Evolutionary conservation across 2,329 filamentous ascomycete genomes (phyloP).

Genomic region (Stachybotrys echinatus): DNA sequence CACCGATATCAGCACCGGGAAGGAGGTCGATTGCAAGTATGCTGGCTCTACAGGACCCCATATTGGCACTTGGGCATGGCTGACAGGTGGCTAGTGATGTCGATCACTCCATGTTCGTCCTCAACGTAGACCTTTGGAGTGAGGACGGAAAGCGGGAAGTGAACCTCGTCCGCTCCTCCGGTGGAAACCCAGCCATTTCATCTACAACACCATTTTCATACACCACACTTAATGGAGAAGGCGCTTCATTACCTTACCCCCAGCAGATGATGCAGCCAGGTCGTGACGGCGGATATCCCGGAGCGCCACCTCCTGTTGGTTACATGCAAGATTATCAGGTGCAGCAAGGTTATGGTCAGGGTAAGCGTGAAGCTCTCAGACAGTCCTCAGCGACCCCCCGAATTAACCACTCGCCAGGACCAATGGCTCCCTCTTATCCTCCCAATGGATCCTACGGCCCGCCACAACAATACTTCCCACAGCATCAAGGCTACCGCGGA

Average conservation of each 20-base stretch:
- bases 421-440: constrained; percentile 21
- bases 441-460: constrained; percentile 27
- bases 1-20: constrained; percentile 65
- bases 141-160: constrained; percentile 61
- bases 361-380: constrained; percentile 14
- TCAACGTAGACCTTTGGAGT: constrained; percentile 64
- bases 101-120: constrained; percentile 40
- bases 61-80: neutral
- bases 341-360: constrained; percentile 23
- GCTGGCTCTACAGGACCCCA: no score
- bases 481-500: constrained; percentile 22
- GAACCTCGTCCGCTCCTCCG: constrained; percentile 59
- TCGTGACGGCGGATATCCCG: constrained; percentile 29
- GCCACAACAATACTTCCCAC: constrained; percentile 30
- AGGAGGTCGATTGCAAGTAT: constrained; percentile 81
- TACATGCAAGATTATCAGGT: constrained; percentile 28
- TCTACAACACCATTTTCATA: constrained; percentile 77
- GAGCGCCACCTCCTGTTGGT: constrained; percentile 18
- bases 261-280: constrained; percentile 31
- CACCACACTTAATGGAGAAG: constrained; percentile 36
- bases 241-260: constrained; percentile 18
- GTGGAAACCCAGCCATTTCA: constrained; percentile 70
- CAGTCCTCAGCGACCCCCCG: neutral
- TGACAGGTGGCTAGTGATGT: constrained; percentile 21
- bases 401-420: neutral